Evolutionary conservation across 805 yeast species (phyloP), one percentile per base, ranked within the genome.

Genomic region (Candida chilensis): DNA sequence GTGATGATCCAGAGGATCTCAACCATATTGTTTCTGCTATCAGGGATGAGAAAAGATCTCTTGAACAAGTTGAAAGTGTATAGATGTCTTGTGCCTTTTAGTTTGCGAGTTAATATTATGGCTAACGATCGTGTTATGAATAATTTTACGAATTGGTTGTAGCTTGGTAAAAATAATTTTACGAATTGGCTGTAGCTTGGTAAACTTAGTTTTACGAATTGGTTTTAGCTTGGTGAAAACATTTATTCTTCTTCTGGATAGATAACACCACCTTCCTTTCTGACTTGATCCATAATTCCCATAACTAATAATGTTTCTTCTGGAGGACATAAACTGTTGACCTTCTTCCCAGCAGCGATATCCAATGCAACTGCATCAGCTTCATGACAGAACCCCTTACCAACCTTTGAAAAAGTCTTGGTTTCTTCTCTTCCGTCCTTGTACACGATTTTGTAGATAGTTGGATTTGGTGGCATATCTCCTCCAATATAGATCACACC

Each of bases 351-450:
- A 11, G 45, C 50, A 5, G 42, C 32, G 24, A 74, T 50, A 32
- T 63, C 69, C 28, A 56, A 47, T 3, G 73, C 78, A 18, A 62
- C 64, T 4, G 69, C 74, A 39, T 71, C 65, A 1, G 78, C 78
- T 48, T 74, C 79, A 45, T 64, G 65, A 39, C 66, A 67, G 44
- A 71, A 65, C 0, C 81, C 81, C 16, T 52, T 46, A 32, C 58
- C 63, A 24, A 53, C 47, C 32, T 47, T 48, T n/a, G n/a, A n/a
- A n/a, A n/a, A n/a, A 16, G 46, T 60, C 20, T 48, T 38, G 1
- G 45, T 37, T 17, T 40, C 38, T 4, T 44, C 34, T 3, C 31
- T 8, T 1, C 33, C 38, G 30, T 60, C 60, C 16, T 40, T 38
- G 41, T 52, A 54, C 17, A 48, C 49, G 28, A 65, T 52, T 27